Base-by-base conservation (phyloP, 2,329 filamentous ascomycete genomes). In the Claviceps cyperi region DNA sequence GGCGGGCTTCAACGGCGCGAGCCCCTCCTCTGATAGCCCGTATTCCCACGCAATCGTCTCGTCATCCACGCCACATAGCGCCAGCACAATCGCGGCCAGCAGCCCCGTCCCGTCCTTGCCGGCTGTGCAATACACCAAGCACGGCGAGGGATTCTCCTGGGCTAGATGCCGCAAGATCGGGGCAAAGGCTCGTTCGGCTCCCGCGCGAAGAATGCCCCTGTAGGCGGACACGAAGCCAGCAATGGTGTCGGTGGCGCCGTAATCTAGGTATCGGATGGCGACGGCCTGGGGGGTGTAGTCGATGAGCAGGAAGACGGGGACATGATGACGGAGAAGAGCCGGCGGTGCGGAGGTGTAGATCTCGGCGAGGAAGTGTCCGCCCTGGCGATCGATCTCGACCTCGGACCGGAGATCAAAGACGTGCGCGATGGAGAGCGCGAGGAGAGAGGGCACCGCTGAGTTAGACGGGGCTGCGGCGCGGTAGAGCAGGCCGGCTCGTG, bases 91-190 rank as follows among this genome's bases (percentile, higher is more conserved):
- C 3, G 82, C 84, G 46, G 78, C 76, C 43, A 87, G 66, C 4
- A 89, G 73, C 2, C 85, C 85, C 0, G 85, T 89, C 43, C 85
- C 73, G 62, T 90, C 85, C 64, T 90, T 90, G 13, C 85, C 85
- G 0, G 82, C 83, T 0, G 83, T 85, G 63, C 85, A 89, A 60
- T 90, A 84, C 7, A 88, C 68, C 6, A 87, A 68, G 9, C 83
- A 64, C 7, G 81, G 78, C 1, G 66, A 54, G 2, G 65, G 58
- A 2, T 70, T 60, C 4, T 59, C 56, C 17, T 57, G 55, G 58
- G 76, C 63, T 7, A 87, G 67, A 56, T 86, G 76, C 15, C 65
- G 61, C 39, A 87, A 69, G 43, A 76, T 68, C 1, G 63, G 67
- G 36, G 58, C 64, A 52, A 88, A 83, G 1, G 69, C 63, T 5